Conservation (phyloP, 306 rosid genomes). For the Comarum palustre region DNA sequence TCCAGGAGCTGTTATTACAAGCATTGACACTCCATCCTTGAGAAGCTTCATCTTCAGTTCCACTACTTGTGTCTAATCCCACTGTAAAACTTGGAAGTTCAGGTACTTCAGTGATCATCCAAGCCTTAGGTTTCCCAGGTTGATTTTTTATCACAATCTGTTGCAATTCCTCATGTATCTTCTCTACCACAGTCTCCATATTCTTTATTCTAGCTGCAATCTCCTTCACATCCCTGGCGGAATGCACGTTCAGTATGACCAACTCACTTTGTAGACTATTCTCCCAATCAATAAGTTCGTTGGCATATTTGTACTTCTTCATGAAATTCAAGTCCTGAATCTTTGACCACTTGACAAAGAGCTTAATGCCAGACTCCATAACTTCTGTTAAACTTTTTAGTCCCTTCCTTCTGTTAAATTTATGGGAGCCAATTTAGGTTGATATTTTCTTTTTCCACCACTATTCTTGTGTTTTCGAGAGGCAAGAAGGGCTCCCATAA, state of each 20-base stretch:
- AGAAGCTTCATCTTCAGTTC: no score
- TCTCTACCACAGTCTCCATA: neutral
- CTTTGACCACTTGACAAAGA: neutral
- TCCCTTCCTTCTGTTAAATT: neutral
- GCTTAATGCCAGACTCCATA: neutral
- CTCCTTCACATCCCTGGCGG: constrained; percentile 8
- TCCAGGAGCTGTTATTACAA: no score
- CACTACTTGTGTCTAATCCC: no score
- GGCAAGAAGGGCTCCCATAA: neutral
- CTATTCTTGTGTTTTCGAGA: neutral
- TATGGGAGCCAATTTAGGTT: no score
- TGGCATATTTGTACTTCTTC: neutral
- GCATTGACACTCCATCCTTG: no score
- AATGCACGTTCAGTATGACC: constrained; percentile 17
- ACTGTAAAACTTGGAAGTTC: no score
- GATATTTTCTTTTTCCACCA: neutral
- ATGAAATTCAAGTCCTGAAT: fast-evolving
- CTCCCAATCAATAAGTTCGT: constrained; percentile 33
- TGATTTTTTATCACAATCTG: no score
- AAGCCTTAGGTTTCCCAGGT: no score
- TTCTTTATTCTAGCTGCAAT: neutral
- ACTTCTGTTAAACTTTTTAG: neutral
- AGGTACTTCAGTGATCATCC: no score
- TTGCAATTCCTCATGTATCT: constrained; percentile 7
- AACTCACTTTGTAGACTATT: constrained; percentile 10